Conservation (phyloP, 139 green algal species). For the Diplosphaera chodatii region DNA sequence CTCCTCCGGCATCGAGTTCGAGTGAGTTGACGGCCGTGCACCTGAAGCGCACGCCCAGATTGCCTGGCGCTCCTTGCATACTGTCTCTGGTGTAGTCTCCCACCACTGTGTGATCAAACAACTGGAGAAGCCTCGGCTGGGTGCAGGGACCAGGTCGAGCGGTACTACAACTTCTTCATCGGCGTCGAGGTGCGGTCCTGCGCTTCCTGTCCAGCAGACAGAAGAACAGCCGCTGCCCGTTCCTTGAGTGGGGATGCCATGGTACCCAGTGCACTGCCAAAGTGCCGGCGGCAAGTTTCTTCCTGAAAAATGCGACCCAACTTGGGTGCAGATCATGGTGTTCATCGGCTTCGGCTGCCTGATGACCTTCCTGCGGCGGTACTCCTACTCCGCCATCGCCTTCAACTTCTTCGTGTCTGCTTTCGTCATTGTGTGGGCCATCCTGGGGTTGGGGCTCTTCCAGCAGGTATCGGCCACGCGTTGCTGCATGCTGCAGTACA, state of each 20-base stretch:
- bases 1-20: neutral
- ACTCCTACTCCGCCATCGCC: conserved; percentile 40
- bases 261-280: no score
- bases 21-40: no score
- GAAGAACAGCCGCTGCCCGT: no score
- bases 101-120: no score
- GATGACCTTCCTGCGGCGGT: conserved; percentile 47
- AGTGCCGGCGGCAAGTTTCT: no score
- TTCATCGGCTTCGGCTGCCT: conserved; percentile 30
- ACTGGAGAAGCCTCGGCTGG: neutral
- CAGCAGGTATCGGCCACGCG: conserved; percentile 15
- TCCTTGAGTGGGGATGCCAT: no score
- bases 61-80: no score
- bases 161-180: conserved; percentile 30
- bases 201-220: no score
- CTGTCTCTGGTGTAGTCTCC: no score
- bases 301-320: no score
- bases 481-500: no score
- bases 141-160: conserved; percentile 17
- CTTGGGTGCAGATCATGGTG: conserved; percentile 38
- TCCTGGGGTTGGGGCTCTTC: conserved; percentile 17
- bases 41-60: no score
- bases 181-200: neutral
- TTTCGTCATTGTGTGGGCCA: conserved; percentile 39
- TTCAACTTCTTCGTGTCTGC: conserved; percentile 50